Evolutionary conservation across 2,329 filamentous ascomycete species (phyloP).

Genomic region (Fusarium sp.): DNA sequence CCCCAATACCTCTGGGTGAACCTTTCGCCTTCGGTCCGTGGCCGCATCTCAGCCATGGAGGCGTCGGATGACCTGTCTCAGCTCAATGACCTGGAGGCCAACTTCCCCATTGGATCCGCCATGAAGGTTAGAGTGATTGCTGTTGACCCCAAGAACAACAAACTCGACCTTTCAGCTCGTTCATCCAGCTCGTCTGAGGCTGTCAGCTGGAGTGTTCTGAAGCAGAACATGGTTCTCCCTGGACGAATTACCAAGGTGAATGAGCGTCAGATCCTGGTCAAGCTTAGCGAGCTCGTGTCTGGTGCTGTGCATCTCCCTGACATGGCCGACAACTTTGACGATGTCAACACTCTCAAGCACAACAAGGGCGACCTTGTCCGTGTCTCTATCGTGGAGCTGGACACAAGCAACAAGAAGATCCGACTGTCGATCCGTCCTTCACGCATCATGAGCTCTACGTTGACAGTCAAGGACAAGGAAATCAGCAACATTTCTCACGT

Average conservation of each 20-base stretch:
- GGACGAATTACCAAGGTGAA: slow-evolving; percentile 87
- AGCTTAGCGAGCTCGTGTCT: slow-evolving; percentile 83
- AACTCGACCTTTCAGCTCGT: slow-evolving; percentile 85
- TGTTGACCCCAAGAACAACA: slow-evolving; percentile 78
- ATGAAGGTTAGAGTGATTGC: slow-evolving; percentile 82
- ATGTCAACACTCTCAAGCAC: slow-evolving; percentile 80
- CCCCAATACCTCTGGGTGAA: slow-evolving; percentile 90
- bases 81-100: slow-evolving; percentile 78
- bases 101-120: slow-evolving; percentile 92
- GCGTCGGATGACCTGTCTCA: slow-evolving; percentile 87
- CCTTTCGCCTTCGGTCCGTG: slow-evolving; percentile 87
- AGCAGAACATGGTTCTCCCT: slow-evolving; percentile 83
- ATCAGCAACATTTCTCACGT: slow-evolving; percentile 78
- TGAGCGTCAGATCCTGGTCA: slow-evolving; percentile 85
- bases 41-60: slow-evolving; percentile 84
- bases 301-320: slow-evolving; percentile 87
- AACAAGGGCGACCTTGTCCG: slow-evolving; percentile 88
- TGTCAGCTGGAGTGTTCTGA: slow-evolving; percentile 77
- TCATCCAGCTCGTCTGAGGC: slow-evolving; percentile 61
- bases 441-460: slow-evolving; percentile 86
- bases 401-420: slow-evolving; percentile 86
- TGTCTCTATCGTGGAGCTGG: slow-evolving; percentile 85
- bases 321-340: slow-evolving; percentile 85
- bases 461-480: slow-evolving; percentile 84
- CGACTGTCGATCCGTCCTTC: slow-evolving; percentile 87